Evolutionary conservation across 352 stramenopile species (phyloP).

Genomic region (Phytophthora pseudosyringae): DNA sequence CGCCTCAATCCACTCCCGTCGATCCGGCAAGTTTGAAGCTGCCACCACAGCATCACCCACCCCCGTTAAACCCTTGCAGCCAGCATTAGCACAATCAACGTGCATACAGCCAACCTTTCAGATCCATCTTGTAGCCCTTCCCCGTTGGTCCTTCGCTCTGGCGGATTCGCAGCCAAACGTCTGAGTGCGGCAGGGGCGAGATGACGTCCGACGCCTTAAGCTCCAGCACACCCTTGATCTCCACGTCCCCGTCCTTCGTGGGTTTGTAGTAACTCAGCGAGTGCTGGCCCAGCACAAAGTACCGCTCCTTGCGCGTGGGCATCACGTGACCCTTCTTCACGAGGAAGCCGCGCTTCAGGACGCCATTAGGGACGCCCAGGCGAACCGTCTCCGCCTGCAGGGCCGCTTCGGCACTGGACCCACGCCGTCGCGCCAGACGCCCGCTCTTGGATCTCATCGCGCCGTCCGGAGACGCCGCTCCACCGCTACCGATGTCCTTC

Average conservation of each 20-base stretch:
- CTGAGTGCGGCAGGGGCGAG: slow-evolving; percentile 52
- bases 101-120: slow-evolving; percentile 50
- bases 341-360: slow-evolving; percentile 52
- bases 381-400: slow-evolving; percentile 28
- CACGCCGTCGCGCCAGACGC: slow-evolving; percentile 20
- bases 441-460: slow-evolving; percentile 6
- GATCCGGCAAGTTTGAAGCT: slow-evolving; percentile 54
- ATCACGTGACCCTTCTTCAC: slow-evolving; percentile 63
- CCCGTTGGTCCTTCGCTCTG: slow-evolving; percentile 52
- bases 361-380: slow-evolving; percentile 18
- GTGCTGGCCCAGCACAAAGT: slow-evolving; percentile 51
- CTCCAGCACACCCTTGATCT: slow-evolving; percentile 54
- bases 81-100: neutral
- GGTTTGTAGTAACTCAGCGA: slow-evolving; percentile 59
- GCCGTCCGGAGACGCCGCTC: neutral
- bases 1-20: slow-evolving; percentile 69
- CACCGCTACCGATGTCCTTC: slow-evolving; percentile 1
- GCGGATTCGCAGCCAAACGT: slow-evolving; percentile 69
- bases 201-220: slow-evolving; percentile 56
- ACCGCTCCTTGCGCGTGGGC: slow-evolving; percentile 62
- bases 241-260: slow-evolving; percentile 32
- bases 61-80: neutral
- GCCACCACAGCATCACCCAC: slow-evolving; percentile 8
- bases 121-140: slow-evolving; percentile 72
- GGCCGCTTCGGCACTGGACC: slow-evolving; percentile 29